Conservation (phyloP, 352 stramenopile genomes). For the Stramenopiles sp. region DNA sequence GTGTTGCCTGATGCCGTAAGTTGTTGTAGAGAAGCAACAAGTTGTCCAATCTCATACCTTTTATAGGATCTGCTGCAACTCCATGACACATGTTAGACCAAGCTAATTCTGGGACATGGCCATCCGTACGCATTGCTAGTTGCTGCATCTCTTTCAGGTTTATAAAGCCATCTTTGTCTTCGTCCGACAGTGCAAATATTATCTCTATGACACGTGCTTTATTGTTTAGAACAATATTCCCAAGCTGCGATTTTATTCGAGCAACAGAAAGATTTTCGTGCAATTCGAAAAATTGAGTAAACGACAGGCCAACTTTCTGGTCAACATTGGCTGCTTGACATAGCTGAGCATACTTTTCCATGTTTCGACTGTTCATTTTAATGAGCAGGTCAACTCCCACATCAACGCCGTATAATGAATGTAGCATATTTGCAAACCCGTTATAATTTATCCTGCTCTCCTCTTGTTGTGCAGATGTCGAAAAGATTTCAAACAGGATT, state of each 20-base stretch:
- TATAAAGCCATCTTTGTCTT: neutral
- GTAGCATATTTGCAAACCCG: neutral
- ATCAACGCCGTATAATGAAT: neutral
- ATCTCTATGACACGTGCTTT: neutral
- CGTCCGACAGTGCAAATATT: neutral
- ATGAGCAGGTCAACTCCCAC: neutral
- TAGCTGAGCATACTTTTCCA: neutral
- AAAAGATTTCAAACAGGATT: too few species aligned
- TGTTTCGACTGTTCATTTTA: neutral
- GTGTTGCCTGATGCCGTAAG: neutral
- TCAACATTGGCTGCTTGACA: neutral
- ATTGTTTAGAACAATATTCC: neutral
- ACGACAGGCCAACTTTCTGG: neutral
- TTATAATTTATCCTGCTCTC: neutral
- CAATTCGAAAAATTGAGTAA: neutral
- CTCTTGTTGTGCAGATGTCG: neutral
- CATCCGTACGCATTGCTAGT: neutral
- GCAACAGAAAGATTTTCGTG: neutral
- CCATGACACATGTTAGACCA: neutral
- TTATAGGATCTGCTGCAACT: neutral
- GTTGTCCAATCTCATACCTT: neutral
- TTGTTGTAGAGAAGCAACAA: neutral
- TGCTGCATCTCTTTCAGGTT: neutral
- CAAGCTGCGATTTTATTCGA: neutral
- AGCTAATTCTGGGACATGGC: neutral